Conservation (phyloP, 768 basidiomycete genomes). For the Mycena pura region DNA sequence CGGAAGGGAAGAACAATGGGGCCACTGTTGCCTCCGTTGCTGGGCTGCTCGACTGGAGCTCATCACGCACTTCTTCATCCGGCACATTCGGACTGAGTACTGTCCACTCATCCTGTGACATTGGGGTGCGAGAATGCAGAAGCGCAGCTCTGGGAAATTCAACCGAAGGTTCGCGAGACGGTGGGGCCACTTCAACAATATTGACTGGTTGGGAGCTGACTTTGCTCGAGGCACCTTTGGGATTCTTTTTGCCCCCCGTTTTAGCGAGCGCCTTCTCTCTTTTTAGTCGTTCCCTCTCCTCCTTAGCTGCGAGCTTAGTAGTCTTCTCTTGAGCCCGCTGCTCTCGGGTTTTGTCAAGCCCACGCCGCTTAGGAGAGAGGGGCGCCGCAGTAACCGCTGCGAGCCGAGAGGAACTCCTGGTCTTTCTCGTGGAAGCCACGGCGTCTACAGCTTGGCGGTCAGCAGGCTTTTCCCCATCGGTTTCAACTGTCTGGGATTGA, state of each 20-base stretch:
- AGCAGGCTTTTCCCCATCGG: not conserved
- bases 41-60: slow-evolving; percentile 21
- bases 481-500: not conserved
- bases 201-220: not conserved
- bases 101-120: slow-evolving; percentile 23
- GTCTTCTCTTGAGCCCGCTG: slow-evolving; percentile 31
- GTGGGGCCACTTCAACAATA: not conserved
- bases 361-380: slow-evolving; percentile 27
- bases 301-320: slow-evolving; percentile 17
- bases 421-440: not conserved
- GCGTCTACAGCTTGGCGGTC: not conserved
- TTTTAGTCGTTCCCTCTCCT: slow-evolving; percentile 16
- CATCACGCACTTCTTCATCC: slow-evolving; percentile 17
- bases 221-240: not conserved
- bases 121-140: not conserved
- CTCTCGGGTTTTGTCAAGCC: slow-evolving; percentile 29
- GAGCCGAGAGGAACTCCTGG: slow-evolving; percentile 27
- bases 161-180: not conserved
- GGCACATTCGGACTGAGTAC: slow-evolving; percentile 20
- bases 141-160: not conserved
- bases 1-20: slow-evolving; percentile 58
- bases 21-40: not conserved
- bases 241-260: slow-evolving; percentile 2
- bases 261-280: slow-evolving; percentile 18
- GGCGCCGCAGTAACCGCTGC: slow-evolving; percentile 28